Evolutionary conservation across 1,284 basidiomycete species (phyloP), one percentile per base, ranked within the genome.

Genomic region (Trametes hirsuta): DNA sequence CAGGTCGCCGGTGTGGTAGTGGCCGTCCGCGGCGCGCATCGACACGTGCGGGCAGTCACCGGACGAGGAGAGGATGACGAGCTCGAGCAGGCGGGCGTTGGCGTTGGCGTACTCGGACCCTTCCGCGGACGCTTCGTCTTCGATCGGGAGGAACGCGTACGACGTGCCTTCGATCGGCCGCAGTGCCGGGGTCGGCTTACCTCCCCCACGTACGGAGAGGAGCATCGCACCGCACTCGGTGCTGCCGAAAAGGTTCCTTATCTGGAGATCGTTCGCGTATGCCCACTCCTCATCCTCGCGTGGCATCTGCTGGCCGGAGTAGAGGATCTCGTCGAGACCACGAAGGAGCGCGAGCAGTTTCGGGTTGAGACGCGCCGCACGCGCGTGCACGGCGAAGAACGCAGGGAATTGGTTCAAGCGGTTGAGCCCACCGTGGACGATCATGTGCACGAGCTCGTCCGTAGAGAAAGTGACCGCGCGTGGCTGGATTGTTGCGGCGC

Each of bases 1-100:
- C 24, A 90, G 75, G 70, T 90, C 88, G 6, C 88, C 88, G 8
- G 88, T 90, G 71, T 88, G 87, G 75, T 86, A 88, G 64, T 87
- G 77, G 2, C 87, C 86, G 69, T 90, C 87, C 0, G 76, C 61
- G 40, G 77, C 67, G 55, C 86, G 80, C 45, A 89, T 75, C 1
- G 83, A 82, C 9, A 56, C 39, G 67, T 87, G 77, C 11, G 88
- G 88, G 69, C 88, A 90, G 68, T 90, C 88, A 22, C 76, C 77
- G 6, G 88, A 89, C 47, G 83, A 78, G 2, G 81, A 72, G 55
- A 83, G 78, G 65, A 90, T 84, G 56, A 89, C 83, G 41, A 90
- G 77, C 66, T 90, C 88, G 58, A 84, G 76, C 44, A 90, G 69
- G 37, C 78, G 77, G 3, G 75, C 78, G 10, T 72, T 71, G 21